phyloP scores from a whole-genome alignment of 1,284 basidiomycete species.

The Fomitopsis pinicola region DNA sequence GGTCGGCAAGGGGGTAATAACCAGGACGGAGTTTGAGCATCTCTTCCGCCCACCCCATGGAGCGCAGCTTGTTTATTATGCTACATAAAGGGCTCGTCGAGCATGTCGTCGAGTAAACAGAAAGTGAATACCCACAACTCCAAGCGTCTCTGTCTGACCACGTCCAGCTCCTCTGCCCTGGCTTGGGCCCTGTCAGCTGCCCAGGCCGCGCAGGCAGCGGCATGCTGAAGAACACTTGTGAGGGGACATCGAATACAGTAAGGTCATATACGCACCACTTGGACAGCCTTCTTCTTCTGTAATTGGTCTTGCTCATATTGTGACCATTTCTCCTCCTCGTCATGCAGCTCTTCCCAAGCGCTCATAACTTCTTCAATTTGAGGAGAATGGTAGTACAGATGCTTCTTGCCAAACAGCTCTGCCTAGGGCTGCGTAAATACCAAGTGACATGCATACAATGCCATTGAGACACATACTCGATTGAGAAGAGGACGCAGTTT shows the following conservation, averaged over 20 bases:
- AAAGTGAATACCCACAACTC: neutral
- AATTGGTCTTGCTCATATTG: neutral
- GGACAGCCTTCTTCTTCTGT: neutral
- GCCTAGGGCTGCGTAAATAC: no score
- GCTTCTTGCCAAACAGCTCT: no score
- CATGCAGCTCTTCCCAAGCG: neutral
- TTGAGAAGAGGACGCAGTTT: no score
- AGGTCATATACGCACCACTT: neutral
- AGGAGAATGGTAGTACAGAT: neutral
- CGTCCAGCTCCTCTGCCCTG: neutral
- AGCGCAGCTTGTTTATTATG: neutral
- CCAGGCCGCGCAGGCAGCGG: neutral
- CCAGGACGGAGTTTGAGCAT: neutral
- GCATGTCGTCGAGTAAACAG: neutral
- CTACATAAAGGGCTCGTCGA: neutral
- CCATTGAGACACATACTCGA: no score
- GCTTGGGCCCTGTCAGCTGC: neutral
- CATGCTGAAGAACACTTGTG: neutral
- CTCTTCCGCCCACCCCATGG: constrained; percentile 1
- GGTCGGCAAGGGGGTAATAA: neutral
- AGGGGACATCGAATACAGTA: neutral
- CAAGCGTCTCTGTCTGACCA: neutral
- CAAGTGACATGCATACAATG: no score
- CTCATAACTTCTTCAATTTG: neutral
- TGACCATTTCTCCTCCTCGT: neutral